Base-by-base conservation (phyloP, 2,329 filamentous ascomycete species). In the Falciphora oryzae region DNA sequence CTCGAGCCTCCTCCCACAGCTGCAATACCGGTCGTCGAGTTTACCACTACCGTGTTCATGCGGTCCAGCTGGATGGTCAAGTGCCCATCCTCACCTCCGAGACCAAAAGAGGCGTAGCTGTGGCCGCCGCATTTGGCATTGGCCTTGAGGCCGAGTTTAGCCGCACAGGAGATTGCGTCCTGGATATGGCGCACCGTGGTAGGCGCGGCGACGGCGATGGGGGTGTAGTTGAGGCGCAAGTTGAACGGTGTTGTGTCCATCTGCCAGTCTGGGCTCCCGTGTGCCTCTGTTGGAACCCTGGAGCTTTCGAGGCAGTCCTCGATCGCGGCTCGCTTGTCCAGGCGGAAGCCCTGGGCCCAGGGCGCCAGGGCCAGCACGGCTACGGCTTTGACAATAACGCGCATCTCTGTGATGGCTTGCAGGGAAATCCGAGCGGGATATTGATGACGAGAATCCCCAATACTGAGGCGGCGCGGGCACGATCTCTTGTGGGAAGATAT, bases 91-190 rank as follows among this genome's bases (percentile, higher is more conserved):
- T 80, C 76, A 13, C 80, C 81, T 29, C 80, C 80, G 1, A 79
- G 76, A 10, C 79, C 79, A 65, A 77, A 79, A 0, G 78, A 79
- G 1, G 78, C 80, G 68, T 83, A 84, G 2, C 78, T 81, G 70
- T 84, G 81, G 4, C 81, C 81, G 35, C 81, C 81, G 61, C 77
- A 77, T 67, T 79, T 80, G 29, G 80, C 77, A 63, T 79, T 80
- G 22, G 82, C 77, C 70, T 80, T 81, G 65, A 80, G 68, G 7
- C 73, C 73, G 22, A 74, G 69, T 64, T 75, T 66, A 18, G 70
- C 70, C 56, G 79, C 81, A 69, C 80, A 83, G 7, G 73, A 69
- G 1, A 84, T 77, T 5, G 79, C 78, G 65, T 78, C 76, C 56
- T 79, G 78, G 16, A 83, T 73, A 62, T 82, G 78, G 63, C 77